Conservation (phyloP, 2,329 filamentous ascomycete species). For the Cephalotrichum gorgonifer region DNA sequence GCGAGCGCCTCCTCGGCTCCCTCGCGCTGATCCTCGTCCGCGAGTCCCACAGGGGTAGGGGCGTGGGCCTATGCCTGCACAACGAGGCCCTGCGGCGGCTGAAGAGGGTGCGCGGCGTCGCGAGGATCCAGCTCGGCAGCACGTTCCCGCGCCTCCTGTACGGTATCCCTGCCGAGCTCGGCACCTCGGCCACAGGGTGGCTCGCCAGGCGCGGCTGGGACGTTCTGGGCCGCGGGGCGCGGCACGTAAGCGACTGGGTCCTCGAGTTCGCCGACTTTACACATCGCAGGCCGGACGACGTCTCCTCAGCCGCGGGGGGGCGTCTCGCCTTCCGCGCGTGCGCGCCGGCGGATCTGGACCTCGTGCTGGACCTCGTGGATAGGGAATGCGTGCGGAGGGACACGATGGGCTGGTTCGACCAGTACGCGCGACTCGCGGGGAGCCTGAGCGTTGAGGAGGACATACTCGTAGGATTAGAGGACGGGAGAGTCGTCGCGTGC, state of each 20-base stretch:
- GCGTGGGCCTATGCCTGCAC: constrained; percentile 43
- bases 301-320: constrained; percentile 28
- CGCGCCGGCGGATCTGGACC: constrained; percentile 31
- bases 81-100: constrained; percentile 38
- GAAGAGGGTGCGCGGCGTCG: constrained; percentile 38
- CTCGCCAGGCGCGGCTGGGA: constrained; percentile 44
- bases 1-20: constrained; percentile 43
- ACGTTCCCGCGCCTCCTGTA: constrained; percentile 49
- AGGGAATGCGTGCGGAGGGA: constrained; percentile 33
- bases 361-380: constrained; percentile 39
- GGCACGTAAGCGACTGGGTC: constrained; percentile 42
- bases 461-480: constrained; percentile 42
- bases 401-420: constrained; percentile 48
- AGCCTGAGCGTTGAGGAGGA: constrained; percentile 36
- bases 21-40: constrained; percentile 43
- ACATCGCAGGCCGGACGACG: constrained; percentile 14
- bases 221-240: constrained; percentile 32
- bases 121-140: constrained; percentile 44
- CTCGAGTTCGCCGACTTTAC: constrained; percentile 40
- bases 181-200: constrained; percentile 31
- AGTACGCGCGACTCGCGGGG: constrained; percentile 41
- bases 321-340: constrained; percentile 35
- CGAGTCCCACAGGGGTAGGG: constrained; percentile 32
- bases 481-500: constrained; percentile 36
- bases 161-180: constrained; percentile 35